These are phyloP conservation scores for Fusarium nematophilum DNA, from an alignment of 2,329 filamentous ascomycete genomes.

Conservation along the genomic window DNA sequence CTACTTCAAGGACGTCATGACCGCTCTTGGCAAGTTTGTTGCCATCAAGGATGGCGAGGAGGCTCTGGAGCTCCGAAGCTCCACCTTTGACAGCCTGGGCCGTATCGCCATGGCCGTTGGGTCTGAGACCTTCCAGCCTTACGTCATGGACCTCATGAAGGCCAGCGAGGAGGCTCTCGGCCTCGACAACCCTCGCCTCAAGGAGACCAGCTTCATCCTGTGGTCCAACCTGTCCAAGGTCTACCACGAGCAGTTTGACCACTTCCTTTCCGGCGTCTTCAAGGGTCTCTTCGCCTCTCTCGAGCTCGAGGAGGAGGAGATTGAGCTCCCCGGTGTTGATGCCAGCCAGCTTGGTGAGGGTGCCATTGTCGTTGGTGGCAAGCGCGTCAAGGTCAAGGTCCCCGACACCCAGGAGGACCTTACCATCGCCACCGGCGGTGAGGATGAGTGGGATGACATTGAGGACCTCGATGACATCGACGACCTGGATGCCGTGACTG, in stretches of 20 bases:
- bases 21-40: slow-evolving; percentile 85
- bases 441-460: slow-evolving; percentile 67
- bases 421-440: slow-evolving; percentile 66
- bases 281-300: slow-evolving; percentile 86
- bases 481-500: slow-evolving; percentile 86
- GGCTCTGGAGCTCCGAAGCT: slow-evolving; percentile 88
- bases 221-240: slow-evolving; percentile 97
- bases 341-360: slow-evolving; percentile 75
- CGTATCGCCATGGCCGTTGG: slow-evolving; percentile 93
- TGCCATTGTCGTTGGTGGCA: slow-evolving; percentile 81
- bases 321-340: slow-evolving; percentile 74
- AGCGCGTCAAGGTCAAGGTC: slow-evolving; percentile 83
- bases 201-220: slow-evolving; percentile 96
- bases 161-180: slow-evolving; percentile 91
- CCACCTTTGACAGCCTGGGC: slow-evolving; percentile 92
- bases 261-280: slow-evolving; percentile 82
- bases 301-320: slow-evolving; percentile 89
- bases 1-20: slow-evolving; percentile 94
- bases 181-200: slow-evolving; percentile 88
- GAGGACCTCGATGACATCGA: slow-evolving; percentile 87
- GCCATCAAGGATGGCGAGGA: slow-evolving; percentile 89
- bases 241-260: slow-evolving; percentile 84
- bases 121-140: slow-evolving; percentile 86
- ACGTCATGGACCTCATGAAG: slow-evolving; percentile 89
- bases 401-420: slow-evolving; percentile 66